Evolutionary conservation across 805 yeast genomes (phyloP), one percentile per base, ranked within the genome.

Genomic region (Suhomyces sp.): DNA sequence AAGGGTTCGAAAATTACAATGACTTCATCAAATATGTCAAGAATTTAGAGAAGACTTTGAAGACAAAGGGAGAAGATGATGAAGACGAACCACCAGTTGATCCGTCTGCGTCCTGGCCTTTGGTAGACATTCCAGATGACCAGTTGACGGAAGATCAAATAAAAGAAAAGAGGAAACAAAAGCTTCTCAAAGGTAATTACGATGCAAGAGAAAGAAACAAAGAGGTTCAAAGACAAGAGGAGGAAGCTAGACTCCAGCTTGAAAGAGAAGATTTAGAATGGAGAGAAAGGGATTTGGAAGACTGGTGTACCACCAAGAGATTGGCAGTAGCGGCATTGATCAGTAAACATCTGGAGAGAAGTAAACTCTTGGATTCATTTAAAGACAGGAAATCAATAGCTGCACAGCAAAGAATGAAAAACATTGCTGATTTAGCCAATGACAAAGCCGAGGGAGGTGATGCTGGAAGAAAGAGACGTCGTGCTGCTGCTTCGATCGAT

Each of bases 351-450:
- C 81, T 79, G 48, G 93, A 85, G 22, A 72, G 88, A 39, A 68
- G 74, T 28, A 79, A 85, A 52, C 63, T 88, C 44, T 74, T 80
- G 48, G 84, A 77, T 42, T 95, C 90, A 33, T 72, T 91, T 58
- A 80, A 78, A 46, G 95, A 90, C 62, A 73, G 98, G 46, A 88
- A 88, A 57, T 88, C 97, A 3, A 77, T 77, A 40, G 95, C 96
- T 18, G 88, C 96, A 1, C 97, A 91, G 61, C 77, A 81, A 60
- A 69, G 98, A 50, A 90, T 91, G 97, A 88, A 85, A 56, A 82
- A 79, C 44, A 80, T 91, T 33, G 95, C 97, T 0, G 82, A 85
- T 9, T 70, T 91, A 42, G 97, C 96, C 0, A 71, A 81, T 30
- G 93, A 85, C 49, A 56, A 72, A 6, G 69, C 74, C 30, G 65